A percentile compares a stretch with the other conserved stretches of the same genome.
Evolutionary conservation across 169 alveolate genomes (phyloP).

Genomic region (Eimeria tenella): DNA sequence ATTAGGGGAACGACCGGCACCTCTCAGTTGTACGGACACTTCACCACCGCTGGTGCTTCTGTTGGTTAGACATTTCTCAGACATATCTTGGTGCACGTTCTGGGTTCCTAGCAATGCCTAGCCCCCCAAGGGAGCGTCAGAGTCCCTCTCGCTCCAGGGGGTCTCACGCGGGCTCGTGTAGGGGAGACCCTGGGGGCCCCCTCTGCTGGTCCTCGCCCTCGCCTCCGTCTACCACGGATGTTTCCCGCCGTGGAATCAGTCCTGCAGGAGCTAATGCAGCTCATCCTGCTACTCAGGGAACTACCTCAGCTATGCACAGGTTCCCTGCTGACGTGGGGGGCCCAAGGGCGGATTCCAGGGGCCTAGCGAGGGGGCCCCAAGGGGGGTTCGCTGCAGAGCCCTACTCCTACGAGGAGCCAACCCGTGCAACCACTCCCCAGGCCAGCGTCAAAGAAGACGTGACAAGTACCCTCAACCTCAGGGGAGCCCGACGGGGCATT

Average conservation of each 20-base stretch:
- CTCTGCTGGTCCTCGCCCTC: neutral
- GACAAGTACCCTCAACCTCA: neutral
- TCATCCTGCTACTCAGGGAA: neutral
- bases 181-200: conserved; percentile 35
- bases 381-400: neutral
- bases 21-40: too few species aligned
- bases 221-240: neutral
- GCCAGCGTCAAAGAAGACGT: neutral
- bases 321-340: too few species aligned
- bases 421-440: neutral
- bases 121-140: too few species aligned
- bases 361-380: neutral
- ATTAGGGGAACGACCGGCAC: too few species aligned
- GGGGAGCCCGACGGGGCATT: neutral
- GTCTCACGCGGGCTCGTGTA: neutral
- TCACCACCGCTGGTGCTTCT: too few species aligned
- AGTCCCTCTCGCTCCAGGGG: too few species aligned
- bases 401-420: neutral
- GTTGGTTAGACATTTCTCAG: too few species aligned
- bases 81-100: too few species aligned
- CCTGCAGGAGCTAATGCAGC: neutral
- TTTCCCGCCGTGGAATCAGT: neutral
- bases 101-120: too few species aligned
- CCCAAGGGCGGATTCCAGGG: neutral
- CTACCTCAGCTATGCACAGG: too few species aligned